Conservation (phyloP, 1,139 yeast species). For the Yamadazyma mexicana region DNA sequence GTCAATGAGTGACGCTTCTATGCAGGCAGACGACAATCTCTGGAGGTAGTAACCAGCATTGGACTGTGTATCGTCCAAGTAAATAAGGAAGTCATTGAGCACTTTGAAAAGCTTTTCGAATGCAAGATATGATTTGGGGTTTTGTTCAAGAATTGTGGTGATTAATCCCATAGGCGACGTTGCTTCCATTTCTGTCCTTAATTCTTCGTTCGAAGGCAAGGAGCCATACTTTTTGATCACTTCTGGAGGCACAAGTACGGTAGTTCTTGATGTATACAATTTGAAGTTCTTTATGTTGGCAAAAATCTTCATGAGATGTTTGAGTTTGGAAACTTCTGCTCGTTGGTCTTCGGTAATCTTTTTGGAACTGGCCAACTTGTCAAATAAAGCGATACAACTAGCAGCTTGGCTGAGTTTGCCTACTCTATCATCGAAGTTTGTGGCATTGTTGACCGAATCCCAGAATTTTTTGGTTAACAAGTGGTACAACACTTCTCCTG, state of each 20-base stretch:
- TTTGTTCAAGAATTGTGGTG: constrained; percentile 50
- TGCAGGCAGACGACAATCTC: constrained; percentile 49
- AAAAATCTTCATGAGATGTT: constrained; percentile 32
- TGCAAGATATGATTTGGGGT: constrained; percentile 54
- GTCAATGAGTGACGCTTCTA: constrained; percentile 57
- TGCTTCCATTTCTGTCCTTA: constrained; percentile 15
- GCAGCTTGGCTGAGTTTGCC: constrained; percentile 48
- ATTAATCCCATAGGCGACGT: constrained; percentile 29
- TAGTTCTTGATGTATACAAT: constrained; percentile 33
- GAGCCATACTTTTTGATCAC: constrained; percentile 26
- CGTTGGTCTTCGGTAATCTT: constrained; percentile 15
- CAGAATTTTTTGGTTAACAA: constrained; percentile 46
- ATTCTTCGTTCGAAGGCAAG: constrained; percentile 14
- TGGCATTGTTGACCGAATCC: constrained; percentile 52
- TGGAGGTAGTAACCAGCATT: constrained; percentile 23
- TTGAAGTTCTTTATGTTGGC: constrained; percentile 34
- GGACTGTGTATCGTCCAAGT: constrained; percentile 15
- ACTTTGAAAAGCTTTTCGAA: constrained; percentile 43
- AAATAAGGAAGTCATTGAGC: constrained; percentile 37
- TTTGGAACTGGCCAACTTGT: constrained; percentile 16
- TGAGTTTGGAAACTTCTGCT: constrained; percentile 21
- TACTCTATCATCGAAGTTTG: constrained; percentile 46
- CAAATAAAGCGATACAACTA: constrained; percentile 39
- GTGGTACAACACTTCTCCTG: constrained; percentile 19
- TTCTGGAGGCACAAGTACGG: constrained; percentile 29